phyloP scores from a whole-genome alignment of 495 filamentous ascomycete species.

The Lasiosphaeria ovina region DNA sequence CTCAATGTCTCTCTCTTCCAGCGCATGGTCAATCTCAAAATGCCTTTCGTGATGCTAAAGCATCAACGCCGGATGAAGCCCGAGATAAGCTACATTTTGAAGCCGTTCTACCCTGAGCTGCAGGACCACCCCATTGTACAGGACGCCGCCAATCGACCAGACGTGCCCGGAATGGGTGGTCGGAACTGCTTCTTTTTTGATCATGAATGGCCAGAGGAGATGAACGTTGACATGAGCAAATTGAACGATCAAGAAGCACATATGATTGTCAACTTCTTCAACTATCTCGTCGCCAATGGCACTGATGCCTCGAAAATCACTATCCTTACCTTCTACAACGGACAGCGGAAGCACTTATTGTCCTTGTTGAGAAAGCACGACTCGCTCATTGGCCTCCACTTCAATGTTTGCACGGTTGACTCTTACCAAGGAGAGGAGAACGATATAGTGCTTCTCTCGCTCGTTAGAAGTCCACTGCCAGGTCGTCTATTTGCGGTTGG shows the following conservation, averaged over 20 bases:
- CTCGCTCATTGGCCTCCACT: slow-evolving; percentile 45
- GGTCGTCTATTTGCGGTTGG: slow-evolving; percentile 49
- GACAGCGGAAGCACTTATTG: slow-evolving; percentile 68
- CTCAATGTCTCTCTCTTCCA: slow-evolving; percentile 52
- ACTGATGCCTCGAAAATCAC: slow-evolving; percentile 63
- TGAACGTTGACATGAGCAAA: slow-evolving; percentile 64
- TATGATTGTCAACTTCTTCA: slow-evolving; percentile 72
- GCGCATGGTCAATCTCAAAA: slow-evolving; percentile 66
- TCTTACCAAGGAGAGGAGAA: slow-evolving; percentile 96
- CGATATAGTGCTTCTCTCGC: slow-evolving; percentile 76
- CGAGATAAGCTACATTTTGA: slow-evolving; percentile 60
- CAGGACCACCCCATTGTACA: slow-evolving; percentile 68
- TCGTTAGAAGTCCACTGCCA: slow-evolving; percentile 63
- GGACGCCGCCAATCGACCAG: slow-evolving; percentile 44
- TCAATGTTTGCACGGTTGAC: slow-evolving; percentile 83
- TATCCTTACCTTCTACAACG: slow-evolving; percentile 87
- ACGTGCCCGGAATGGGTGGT: slow-evolving; percentile 77
- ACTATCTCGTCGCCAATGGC: slow-evolving; percentile 71
- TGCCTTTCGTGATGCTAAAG: slow-evolving; percentile 60
- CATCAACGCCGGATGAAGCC: slow-evolving; percentile 74
- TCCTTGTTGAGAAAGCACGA: slow-evolving; percentile 49
- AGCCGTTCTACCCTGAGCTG: slow-evolving; percentile 63
- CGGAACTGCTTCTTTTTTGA: slow-evolving; percentile 67
- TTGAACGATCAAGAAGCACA: slow-evolving; percentile 72
- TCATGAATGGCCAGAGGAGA: slow-evolving; percentile 66